Conservation (phyloP, 1,284 basidiomycete genomes). For the Leccinum holopus region DNA sequence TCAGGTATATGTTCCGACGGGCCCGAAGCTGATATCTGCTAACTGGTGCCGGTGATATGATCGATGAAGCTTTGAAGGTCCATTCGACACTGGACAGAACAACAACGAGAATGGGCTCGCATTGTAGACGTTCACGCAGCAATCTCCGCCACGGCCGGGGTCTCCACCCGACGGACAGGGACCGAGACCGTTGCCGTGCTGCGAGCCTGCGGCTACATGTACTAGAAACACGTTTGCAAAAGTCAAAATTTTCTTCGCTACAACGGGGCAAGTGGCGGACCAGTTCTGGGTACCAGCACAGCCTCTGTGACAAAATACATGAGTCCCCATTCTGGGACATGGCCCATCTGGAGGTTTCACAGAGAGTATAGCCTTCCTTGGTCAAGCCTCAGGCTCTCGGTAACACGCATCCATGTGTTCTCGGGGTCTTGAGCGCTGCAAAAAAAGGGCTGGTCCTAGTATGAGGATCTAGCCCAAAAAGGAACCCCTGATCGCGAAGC, state of each 20-base stretch:
- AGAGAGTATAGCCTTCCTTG: constrained; percentile 36
- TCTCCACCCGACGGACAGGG: constrained; percentile 16
- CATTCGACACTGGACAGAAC: background rate
- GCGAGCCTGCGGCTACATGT: constrained; percentile 11
- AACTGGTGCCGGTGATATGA: constrained; percentile 12
- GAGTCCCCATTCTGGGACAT: constrained; percentile 21
- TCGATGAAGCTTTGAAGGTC: background rate
- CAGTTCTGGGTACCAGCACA: constrained; percentile 18
- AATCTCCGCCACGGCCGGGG: constrained; percentile 32
- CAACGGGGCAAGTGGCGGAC: too few relatives aligned
- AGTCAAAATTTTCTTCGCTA: constrained; percentile 19
- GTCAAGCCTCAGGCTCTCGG: constrained; percentile 24
- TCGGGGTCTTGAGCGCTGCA: constrained; percentile 29
- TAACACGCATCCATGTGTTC: constrained; percentile 29
- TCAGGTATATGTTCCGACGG: constrained; percentile 15
- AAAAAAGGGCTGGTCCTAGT: constrained; percentile 23
- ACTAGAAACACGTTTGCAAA: constrained; percentile 11
- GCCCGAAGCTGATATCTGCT: constrained; percentile 19
- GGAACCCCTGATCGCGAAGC: constrained; percentile 26
- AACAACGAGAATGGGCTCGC: constrained; percentile 8
- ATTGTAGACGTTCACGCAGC: constrained; percentile 21
- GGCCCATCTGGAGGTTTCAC: constrained; percentile 14
- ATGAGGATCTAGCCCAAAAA: constrained; percentile 29
- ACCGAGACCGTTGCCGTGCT: constrained; percentile 11
- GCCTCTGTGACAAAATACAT: constrained; percentile 28